Evolutionary conservation across 148 eudicot genomes (phyloP), one percentile per base, ranked within the genome.

Genomic region (Amaranthus palmeri): DNA sequence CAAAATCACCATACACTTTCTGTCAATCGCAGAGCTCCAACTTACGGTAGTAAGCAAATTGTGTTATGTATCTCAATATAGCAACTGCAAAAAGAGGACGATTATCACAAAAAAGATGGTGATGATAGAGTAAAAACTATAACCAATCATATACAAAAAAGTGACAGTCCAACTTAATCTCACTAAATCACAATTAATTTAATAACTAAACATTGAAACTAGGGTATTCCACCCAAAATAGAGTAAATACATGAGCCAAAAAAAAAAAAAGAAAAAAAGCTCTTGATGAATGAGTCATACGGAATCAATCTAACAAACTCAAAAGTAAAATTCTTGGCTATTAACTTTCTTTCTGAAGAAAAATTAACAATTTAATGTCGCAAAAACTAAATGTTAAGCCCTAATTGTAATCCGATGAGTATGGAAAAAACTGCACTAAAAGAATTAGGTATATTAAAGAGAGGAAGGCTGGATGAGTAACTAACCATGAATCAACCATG

Each of bases 401-500:
- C 43, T 11, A 12, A 18, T 45, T 2, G 45, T 58, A 42, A 10
- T n/a, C n/a, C 61, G 25, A 12, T 25, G 36, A 15, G 47, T 17
- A 7, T 11, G 10, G 13, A 10, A 7, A 55, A 69, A n/a, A n/a
- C n/a, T n/a, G 51, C 45, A 43, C 3, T 15, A 43, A 54, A 55
- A 14, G 6, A 58, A 17, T 58, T 40, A 58, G n/a, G n/a, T n/a
- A 58, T 58, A 40, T 58, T 70, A 46, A 3, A 10, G 62, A 18
- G 52, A 12, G 36, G 17, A 5, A 70, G 64, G 57, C n/a, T 44
- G 64, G 45, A 48, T 45, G 54, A 46, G 54, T 45, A 64, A 59
- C 65, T 71, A 48, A 59, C 74, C 65, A 60, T 54, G 7, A 49
- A 47, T 48, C 3, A 59, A 71, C 61, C 56, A 71, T 71, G 74